A percentile compares a stretch with the other conserved stretches of the same genome.
Evolutionary conservation across 2,329 filamentous ascomycete species (phyloP).

Genomic region (Akanthomyces muscarius): DNA sequence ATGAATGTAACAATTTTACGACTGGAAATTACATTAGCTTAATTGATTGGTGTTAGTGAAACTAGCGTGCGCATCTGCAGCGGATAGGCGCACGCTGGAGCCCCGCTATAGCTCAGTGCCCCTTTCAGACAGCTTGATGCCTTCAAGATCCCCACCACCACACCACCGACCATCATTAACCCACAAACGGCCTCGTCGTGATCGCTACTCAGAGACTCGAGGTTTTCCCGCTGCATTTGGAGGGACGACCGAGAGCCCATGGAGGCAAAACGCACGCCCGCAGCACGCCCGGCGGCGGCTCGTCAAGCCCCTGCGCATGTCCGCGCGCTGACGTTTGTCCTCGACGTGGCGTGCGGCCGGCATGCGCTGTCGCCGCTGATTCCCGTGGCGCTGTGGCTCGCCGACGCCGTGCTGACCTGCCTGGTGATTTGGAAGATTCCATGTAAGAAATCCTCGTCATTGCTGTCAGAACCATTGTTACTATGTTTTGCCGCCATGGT

Average conservation of each 20-base stretch:
- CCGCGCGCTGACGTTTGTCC: conserved; percentile 29
- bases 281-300: not conserved
- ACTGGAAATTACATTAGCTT: too few relatives aligned
- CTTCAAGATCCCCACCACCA: conserved; percentile 11
- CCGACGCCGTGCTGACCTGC: conserved; percentile 68
- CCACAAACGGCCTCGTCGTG: not conserved
- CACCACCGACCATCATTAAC: not conserved
- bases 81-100: not conserved
- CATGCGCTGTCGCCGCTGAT: conserved; percentile 48
- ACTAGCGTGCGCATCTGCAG: not conserved
- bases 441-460: too few relatives aligned
- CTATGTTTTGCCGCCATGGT: too few relatives aligned
- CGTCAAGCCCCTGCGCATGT: conserved; percentile 24
- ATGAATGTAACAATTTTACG: too few relatives aligned
- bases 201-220: not conserved
- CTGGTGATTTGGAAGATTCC: conserved; percentile 77
- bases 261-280: conserved; percentile 12
- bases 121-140: conserved; percentile 15
- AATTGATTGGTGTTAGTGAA: not conserved
- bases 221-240: too few relatives aligned
- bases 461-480: too few relatives aligned
- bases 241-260: not conserved
- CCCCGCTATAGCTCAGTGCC: conserved; percentile 10
- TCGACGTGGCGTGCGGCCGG: conserved; percentile 45
- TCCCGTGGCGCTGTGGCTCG: conserved; percentile 60